Percentiles rank a stretch among this genome's conserved stretches.
phyloP scores from a whole-genome alignment of 352 stramenopile genomes.

The Phytophthora fragariae region DNA sequence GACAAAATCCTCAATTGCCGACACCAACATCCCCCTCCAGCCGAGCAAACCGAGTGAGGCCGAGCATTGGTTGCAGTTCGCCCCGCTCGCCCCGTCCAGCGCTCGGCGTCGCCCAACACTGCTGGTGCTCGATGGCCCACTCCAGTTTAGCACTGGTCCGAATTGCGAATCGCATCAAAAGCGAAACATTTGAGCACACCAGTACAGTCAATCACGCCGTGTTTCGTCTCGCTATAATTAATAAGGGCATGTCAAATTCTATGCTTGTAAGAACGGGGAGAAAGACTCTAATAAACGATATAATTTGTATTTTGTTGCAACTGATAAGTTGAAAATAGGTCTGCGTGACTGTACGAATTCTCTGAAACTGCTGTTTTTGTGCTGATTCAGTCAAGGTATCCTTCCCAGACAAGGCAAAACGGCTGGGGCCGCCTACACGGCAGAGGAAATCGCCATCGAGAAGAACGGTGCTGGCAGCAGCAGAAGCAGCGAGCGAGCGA shows the following conservation, averaged over 20 bases:
- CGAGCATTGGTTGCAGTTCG: neutral
- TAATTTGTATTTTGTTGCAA: too few species aligned
- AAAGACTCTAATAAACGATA: too few species aligned
- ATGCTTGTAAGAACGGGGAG: too few species aligned
- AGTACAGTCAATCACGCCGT: neutral
- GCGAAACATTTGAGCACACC: constrained; percentile 4
- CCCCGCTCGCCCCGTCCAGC: constrained; percentile 4
- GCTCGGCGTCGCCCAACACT: constrained; percentile 6
- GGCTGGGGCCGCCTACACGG: neutral
- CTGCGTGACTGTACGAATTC: neutral
- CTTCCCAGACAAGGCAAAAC: constrained; percentile 1
- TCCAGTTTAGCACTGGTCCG: constrained; percentile 7
- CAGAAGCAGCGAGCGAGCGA: neutral
- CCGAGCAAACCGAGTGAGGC: neutral
- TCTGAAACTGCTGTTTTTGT: neutral
- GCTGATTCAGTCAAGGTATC: neutral
- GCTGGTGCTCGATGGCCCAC: constrained; percentile 4
- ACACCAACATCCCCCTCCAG: neutral
- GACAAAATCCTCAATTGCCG: too few species aligned
- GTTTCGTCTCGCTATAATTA: too few species aligned
- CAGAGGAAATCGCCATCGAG: neutral
- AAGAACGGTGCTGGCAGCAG: neutral
- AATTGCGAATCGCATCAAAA: constrained; percentile 12
- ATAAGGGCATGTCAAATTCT: too few species aligned
- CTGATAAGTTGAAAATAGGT: too few species aligned